phyloP scores from a whole-genome alignment of 2,329 filamentous ascomycete genomes.

The Pleurostoma richardsiae region DNA sequence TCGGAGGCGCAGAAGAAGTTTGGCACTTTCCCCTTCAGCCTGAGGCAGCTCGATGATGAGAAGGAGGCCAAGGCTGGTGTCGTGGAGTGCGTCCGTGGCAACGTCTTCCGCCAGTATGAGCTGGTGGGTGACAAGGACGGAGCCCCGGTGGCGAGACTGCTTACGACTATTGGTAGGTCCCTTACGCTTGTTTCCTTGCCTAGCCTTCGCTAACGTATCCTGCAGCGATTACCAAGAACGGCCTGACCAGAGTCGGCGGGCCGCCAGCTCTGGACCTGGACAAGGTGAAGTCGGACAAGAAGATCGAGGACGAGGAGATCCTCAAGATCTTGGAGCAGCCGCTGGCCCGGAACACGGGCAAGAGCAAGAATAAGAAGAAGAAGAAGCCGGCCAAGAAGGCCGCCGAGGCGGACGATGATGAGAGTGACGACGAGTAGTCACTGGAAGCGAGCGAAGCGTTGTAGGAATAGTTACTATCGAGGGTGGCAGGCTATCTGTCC shows the following conservation, averaged over 20 bases:
- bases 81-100: conserved; percentile 89
- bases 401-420: background rate
- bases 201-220: conserved; percentile 15
- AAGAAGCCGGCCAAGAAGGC: conserved; percentile 44
- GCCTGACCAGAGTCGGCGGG: conserved; percentile 77
- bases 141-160: conserved; percentile 75
- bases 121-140: conserved; percentile 91
- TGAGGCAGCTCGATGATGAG: conserved; percentile 95
- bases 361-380: conserved; percentile 90
- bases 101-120: conserved; percentile 93
- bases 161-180: conserved; percentile 84
- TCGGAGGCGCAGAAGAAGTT: conserved; percentile 98
- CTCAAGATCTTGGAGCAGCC: conserved; percentile 92
- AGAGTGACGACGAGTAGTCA: background rate
- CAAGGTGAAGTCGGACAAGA: conserved; percentile 93
- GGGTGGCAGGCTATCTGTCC: too few species aligned
- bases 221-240: conserved; percentile 94
- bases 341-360: conserved; percentile 78
- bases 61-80: conserved; percentile 92
- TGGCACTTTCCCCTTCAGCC: conserved; percentile 93
- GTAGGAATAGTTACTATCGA: too few species aligned
- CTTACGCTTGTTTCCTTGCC: background rate
- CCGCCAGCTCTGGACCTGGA: conserved; percentile 71
- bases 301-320: conserved; percentile 93
- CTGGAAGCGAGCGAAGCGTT: too few species aligned